A percentile compares a stretch with the other conserved stretches of the same genome.
These are phyloP conservation scores for Eucalyptus sideroxylon DNA, from an alignment of 345 rosid species.

Conservation along the genomic window DNA sequence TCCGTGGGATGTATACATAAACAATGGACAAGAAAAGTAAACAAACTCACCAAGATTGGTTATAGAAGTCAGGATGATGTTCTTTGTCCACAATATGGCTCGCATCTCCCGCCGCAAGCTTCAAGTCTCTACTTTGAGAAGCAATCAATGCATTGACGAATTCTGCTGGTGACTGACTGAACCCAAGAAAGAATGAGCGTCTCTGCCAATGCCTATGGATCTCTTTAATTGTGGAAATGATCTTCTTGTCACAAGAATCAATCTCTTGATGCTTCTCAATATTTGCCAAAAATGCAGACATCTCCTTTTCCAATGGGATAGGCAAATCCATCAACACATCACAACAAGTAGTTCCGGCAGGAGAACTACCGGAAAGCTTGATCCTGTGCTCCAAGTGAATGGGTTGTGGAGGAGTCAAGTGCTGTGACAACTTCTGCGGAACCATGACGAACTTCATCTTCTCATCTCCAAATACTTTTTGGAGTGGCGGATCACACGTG, in stretches of 20 bases:
- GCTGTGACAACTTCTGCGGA: background rate
- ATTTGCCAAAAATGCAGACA: background rate
- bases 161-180: constrained; percentile 10
- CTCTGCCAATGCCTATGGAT: constrained; percentile 1
- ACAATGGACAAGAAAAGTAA: background rate
- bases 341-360: constrained; percentile 4
- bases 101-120: constrained; percentile 5
- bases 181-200: constrained; percentile 7
- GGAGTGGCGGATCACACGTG: constrained; percentile 4
- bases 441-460: constrained; percentile 1
- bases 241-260: background rate
- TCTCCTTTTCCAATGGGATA: constrained; percentile 1
- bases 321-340: constrained; percentile 8
- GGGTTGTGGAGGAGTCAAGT: constrained; percentile 2
- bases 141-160: constrained; percentile 2
- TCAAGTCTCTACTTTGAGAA: constrained; percentile 8
- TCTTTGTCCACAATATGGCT: constrained; percentile 1
- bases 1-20: background rate
- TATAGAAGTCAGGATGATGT: constrained; percentile 1
- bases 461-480: constrained; percentile 3
- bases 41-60: constrained; percentile 1
- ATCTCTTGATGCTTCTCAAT: background rate
- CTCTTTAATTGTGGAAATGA: background rate
- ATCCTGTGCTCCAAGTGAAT: constrained; percentile 6
- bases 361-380: constrained; percentile 9